Evolutionary conservation across 257 asterid genomes (phyloP).

Genomic region (Ajuga chamaepitys): DNA sequence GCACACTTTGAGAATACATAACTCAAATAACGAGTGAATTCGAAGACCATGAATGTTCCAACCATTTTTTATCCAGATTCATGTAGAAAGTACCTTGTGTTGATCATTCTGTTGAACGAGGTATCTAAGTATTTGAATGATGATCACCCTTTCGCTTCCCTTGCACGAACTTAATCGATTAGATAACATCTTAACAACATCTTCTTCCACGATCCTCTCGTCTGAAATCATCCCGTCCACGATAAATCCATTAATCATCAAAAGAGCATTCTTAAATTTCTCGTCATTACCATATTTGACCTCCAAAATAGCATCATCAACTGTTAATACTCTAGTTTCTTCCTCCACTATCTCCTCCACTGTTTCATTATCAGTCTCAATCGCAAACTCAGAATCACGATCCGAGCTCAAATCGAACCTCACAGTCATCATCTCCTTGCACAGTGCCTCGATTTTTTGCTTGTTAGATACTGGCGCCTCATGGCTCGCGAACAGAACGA

Average conservation of each 20-base stretch:
- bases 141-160: slow-evolving; percentile 36
- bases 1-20: slow-evolving; percentile 37
- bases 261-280: slow-evolving; percentile 35
- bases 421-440: slow-evolving; percentile 61
- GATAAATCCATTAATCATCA: slow-evolving; percentile 34
- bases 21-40: slow-evolving; percentile 5
- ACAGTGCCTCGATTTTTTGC: slow-evolving; percentile 47
- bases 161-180: slow-evolving; percentile 37
- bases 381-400: slow-evolving; percentile 26
- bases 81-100: slow-evolving; percentile 48
- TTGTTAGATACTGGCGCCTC: slow-evolving; percentile 43
- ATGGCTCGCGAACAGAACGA: slow-evolving; percentile 70
- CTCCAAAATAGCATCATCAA: slow-evolving; percentile 45
- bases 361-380: slow-evolving; percentile 21
- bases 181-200: slow-evolving; percentile 33
- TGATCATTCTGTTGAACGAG: slow-evolving; percentile 28
- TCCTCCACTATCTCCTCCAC: slow-evolving; percentile 28
- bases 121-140: slow-evolving; percentile 43
- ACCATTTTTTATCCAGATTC: not conserved
- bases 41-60: not conserved
- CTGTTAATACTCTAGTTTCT: slow-evolving; percentile 23
- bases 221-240: slow-evolving; percentile 31
- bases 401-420: slow-evolving; percentile 41
- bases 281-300: slow-evolving; percentile 48
- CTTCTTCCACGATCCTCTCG: slow-evolving; percentile 42